Evolutionary conservation across 352 stramenopile species (phyloP).

Genomic region (Phytophthora pini): DNA sequence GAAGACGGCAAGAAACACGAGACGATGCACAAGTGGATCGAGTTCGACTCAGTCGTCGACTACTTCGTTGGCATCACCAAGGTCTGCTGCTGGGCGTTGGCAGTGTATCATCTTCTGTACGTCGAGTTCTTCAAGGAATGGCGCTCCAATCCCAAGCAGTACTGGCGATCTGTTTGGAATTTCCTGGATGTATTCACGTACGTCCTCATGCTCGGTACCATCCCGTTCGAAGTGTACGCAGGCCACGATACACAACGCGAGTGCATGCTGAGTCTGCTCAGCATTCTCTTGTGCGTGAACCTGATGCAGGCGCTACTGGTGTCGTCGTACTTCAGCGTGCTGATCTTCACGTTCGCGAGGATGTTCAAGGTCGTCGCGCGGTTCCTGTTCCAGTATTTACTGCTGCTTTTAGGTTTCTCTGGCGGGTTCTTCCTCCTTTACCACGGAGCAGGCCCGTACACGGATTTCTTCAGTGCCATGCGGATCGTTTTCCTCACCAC

Average conservation of each 20-base stretch:
- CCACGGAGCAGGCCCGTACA: conserved; percentile 50
- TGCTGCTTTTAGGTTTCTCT: conserved; percentile 60
- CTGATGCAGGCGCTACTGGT: conserved; percentile 64
- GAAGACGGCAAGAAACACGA: conserved; percentile 37
- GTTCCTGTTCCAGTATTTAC: conserved; percentile 61
- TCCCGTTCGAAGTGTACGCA: conserved; percentile 53
- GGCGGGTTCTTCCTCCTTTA: conserved; percentile 54
- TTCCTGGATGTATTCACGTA: conserved; percentile 61
- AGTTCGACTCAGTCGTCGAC: conserved; percentile 46
- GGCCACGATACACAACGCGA: conserved; percentile 46
- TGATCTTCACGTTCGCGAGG: conserved; percentile 72
- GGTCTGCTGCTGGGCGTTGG: conserved; percentile 47
- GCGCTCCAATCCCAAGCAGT: conserved; percentile 43
- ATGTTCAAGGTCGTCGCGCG: conserved; percentile 63
- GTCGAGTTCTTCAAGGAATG: conserved; percentile 70
- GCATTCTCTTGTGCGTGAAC: conserved; percentile 60
- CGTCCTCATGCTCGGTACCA: conserved; percentile 49
- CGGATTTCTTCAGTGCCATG: conserved; percentile 54
- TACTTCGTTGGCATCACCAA: conserved; percentile 54
- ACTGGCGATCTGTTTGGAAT: conserved; percentile 68
- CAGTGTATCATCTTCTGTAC: conserved; percentile 61
- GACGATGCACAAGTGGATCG: conserved; percentile 46
- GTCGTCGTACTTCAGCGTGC: conserved; percentile 63
- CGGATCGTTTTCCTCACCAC: conserved; percentile 64
- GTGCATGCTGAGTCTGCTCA: conserved; percentile 58